Base-by-base conservation (phyloP, 768 basidiomycete genomes). In the Rhizopogon salebrosus region DNA sequence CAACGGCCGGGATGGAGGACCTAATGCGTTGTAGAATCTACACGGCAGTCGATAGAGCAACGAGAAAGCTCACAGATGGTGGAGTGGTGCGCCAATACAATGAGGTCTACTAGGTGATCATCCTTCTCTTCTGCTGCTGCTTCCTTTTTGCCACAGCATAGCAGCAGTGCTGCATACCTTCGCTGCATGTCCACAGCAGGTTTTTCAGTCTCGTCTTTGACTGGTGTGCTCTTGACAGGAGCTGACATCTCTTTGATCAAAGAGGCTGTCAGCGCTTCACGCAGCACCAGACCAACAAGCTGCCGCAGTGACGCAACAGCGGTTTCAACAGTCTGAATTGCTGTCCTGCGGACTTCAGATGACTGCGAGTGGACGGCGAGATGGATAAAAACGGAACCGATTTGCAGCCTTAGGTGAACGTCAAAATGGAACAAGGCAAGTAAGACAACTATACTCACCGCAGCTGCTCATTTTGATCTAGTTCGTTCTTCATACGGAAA, bases 21-120 rank as follows among this genome's bases (percentile, higher is more conserved):
- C 68, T 69, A 31, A 9, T 34, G 8, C 20, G 10, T 31, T 31
- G 40, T 52, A 52, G 2, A 11, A 35, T 13, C 27, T 40, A 22
- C 13, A 29, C 23, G 20, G n/a, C 20, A 49, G 24, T 29, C 14
- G 26, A 53, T 16, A 35, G 5, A 40, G 35, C 7, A 53, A 41
- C 27, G 20, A 42, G 24, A 38, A 16, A 50, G 75, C 85, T 57
- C 48, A 89, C 88, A 74, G 43, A 83, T 72, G 39, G 71, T 69
- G 6, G 80, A 75, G 69, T 95, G 92, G 64, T 95, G 91, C 1
- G 82, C 82, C 34, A 95, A 62, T 16, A 92, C 75, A 13, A 92
- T 57, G 46, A 81, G 69, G 23, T 87, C 72, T 1, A 78, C 71
- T 16, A 89, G 58, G 23, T 80, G 54, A 3, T 67, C 62, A 57